A percentile compares a stretch with the other conserved stretches of the same genome.
Conservation (phyloP, 2,329 filamentous ascomycete species). For the Aspergillus sp. region DNA sequence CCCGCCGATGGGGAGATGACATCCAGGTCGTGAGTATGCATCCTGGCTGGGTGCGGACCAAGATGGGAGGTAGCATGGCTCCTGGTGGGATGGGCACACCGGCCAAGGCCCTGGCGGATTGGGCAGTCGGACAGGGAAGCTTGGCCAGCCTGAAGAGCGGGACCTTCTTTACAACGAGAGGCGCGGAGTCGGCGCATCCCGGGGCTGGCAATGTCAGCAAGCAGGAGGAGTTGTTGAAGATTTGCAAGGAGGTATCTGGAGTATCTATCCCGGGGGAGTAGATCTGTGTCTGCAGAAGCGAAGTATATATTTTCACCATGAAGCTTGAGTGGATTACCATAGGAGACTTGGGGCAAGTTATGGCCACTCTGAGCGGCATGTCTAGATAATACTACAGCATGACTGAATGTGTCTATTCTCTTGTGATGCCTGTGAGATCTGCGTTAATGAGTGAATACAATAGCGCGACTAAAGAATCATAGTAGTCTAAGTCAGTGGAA, state of each 20-base stretch:
- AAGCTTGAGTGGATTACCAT: no score
- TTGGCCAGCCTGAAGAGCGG: slow-evolving; percentile 18
- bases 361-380: no score
- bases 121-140: slow-evolving; percentile 32
- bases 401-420: no score
- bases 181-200: slow-evolving; percentile 20
- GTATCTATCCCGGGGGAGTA: slow-evolving; percentile 9
- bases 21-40: slow-evolving; percentile 49
- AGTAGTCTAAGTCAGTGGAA: no score
- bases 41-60: slow-evolving; percentile 56
- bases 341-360: no score
- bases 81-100: slow-evolving; percentile 48
- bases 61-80: slow-evolving; percentile 52
- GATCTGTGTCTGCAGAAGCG: neutral
- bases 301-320: no score
- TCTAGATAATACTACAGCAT: no score
- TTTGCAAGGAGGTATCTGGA: slow-evolving; percentile 25
- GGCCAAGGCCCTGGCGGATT: slow-evolving; percentile 48
- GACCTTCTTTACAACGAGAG: slow-evolving; percentile 19
- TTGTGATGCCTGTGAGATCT: no score
- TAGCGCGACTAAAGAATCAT: no score
- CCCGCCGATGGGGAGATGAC: slow-evolving; percentile 43
- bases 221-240: slow-evolving; percentile 26
- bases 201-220: slow-evolving; percentile 25
- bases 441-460: no score